phyloP scores from a whole-genome alignment of 2,329 filamentous ascomycete species.

The Cladorrhinum sp. region DNA sequence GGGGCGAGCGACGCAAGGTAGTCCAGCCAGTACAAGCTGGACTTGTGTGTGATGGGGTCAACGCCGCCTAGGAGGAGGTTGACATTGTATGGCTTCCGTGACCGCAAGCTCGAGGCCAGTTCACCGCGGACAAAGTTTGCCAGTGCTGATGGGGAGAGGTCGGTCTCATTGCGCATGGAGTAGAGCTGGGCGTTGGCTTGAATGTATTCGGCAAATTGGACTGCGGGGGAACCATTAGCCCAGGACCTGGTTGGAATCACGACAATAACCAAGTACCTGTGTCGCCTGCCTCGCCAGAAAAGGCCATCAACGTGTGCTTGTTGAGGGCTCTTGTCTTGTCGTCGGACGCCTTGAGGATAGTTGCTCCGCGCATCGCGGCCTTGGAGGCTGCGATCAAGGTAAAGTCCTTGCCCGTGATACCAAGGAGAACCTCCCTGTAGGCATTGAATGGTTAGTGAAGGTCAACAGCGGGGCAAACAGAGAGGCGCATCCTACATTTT shows the following conservation, averaged over 20 bases:
- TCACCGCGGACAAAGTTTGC: constrained; percentile 93
- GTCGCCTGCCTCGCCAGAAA: constrained; percentile 93
- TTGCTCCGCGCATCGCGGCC: constrained; percentile 95
- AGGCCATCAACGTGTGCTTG: constrained; percentile 92
- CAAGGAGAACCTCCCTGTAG: constrained; percentile 89
- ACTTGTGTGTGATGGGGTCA: constrained; percentile 87
- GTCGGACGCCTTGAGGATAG: constrained; percentile 89
- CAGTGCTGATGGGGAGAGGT: constrained; percentile 84
- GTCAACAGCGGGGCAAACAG: background rate
- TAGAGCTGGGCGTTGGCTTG: constrained; percentile 98
- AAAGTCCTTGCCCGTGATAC: constrained; percentile 99
- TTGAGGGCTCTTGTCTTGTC: constrained; percentile 95
- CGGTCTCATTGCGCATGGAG: constrained; percentile 94
- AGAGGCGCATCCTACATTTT: constrained; percentile 29
- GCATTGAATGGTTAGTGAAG: constrained; percentile 13
- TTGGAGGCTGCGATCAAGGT: constrained; percentile 97
- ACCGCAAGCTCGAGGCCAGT: constrained; percentile 85
- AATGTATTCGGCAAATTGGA: constrained; percentile 99
- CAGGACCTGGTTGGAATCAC: background rate
- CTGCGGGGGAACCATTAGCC: constrained; percentile 45
- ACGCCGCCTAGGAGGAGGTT: constrained; percentile 94
- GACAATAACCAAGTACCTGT: constrained; percentile 59
- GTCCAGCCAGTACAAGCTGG: constrained; percentile 93
- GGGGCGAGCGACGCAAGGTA: constrained; percentile 87
- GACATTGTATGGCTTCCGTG: constrained; percentile 91